Conservation (phyloP, 139 green algal genomes). For the Chlorella sp. region DNA sequence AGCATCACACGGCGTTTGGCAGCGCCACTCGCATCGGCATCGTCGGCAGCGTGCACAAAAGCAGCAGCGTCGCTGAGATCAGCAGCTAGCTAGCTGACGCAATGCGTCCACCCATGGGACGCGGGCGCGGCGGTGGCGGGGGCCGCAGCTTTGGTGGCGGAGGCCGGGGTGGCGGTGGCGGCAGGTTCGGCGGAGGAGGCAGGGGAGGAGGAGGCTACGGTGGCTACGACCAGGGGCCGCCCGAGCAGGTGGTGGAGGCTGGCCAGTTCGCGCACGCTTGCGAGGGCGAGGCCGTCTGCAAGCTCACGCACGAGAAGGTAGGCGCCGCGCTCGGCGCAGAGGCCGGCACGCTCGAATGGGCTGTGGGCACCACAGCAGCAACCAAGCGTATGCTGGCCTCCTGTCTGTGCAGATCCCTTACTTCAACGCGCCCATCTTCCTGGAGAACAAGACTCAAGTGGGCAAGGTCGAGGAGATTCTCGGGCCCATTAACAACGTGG, state of each 20-base stretch:
- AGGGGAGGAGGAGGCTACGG: background rate
- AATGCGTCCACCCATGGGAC: background rate
- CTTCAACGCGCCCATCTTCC: slow-evolving; percentile 97
- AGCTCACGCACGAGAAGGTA: slow-evolving; percentile 95
- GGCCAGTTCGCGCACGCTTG: slow-evolving; percentile 90
- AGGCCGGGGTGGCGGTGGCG: background rate
- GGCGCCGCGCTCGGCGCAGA: too few relatives aligned
- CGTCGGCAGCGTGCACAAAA: too few relatives aligned
- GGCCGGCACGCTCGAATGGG: too few relatives aligned
- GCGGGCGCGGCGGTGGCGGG: background rate
- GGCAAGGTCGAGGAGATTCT: slow-evolving; percentile 99
- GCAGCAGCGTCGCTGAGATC: too few relatives aligned
- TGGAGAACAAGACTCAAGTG: slow-evolving; percentile 97
- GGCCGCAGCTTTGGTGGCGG: background rate
- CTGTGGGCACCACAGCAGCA: too few relatives aligned
- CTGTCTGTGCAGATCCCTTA: slow-evolving; percentile 79
- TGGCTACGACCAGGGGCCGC: slow-evolving; percentile 33
- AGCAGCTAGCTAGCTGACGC: too few relatives aligned
- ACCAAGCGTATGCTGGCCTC: too few relatives aligned
- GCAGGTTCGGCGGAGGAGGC: background rate
- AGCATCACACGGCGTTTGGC: too few relatives aligned
- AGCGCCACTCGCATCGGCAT: too few relatives aligned
- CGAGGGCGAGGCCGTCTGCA: slow-evolving; percentile 95
- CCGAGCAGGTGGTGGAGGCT: slow-evolving; percentile 75
- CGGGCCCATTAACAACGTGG: slow-evolving; percentile 84